These are phyloP conservation scores for Haplosporangium gracile DNA, from an alignment of 192 early-diverging fungal species.

Conservation along the genomic window DNA sequence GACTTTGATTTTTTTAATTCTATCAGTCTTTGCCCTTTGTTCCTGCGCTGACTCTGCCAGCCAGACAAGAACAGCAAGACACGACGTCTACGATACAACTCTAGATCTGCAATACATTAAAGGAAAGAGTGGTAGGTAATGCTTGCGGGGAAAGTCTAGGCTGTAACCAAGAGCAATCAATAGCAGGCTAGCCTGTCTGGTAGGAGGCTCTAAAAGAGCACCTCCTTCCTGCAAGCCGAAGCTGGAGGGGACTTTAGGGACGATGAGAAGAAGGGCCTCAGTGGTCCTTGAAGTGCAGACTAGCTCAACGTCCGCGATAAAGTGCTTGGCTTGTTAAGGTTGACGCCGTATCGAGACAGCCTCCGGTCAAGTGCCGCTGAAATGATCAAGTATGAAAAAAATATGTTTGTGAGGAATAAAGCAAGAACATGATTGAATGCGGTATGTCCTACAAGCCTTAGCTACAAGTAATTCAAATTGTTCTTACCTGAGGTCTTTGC, in stretches of 20 bases:
- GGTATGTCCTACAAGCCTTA: neutral
- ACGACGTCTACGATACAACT: neutral
- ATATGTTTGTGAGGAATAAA: neutral
- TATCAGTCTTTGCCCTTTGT: neutral
- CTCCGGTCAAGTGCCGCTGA: conserved; percentile 31
- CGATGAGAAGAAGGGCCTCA: neutral
- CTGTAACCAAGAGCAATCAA: neutral
- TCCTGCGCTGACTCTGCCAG: neutral
- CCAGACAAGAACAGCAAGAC: neutral
- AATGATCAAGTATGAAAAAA: neutral
- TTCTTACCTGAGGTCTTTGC: conserved; percentile 27
- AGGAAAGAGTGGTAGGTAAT: too few relatives aligned
- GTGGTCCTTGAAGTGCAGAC: neutral
- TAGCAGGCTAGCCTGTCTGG: neutral
- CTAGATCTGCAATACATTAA: too few relatives aligned
- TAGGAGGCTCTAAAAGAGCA: neutral
- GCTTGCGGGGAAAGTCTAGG: too few relatives aligned
- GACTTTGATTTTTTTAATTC: neutral
- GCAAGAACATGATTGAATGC: neutral
- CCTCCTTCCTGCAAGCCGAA: neutral
- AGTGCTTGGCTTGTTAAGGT: conserved; percentile 22
- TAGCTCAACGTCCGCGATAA: neutral
- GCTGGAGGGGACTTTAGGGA: neutral
- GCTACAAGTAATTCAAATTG: neutral
- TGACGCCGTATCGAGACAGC: conserved; percentile 40